phyloP scores from a whole-genome alignment of 495 filamentous ascomycete genomes.

The Penicillium waksmanii region DNA sequence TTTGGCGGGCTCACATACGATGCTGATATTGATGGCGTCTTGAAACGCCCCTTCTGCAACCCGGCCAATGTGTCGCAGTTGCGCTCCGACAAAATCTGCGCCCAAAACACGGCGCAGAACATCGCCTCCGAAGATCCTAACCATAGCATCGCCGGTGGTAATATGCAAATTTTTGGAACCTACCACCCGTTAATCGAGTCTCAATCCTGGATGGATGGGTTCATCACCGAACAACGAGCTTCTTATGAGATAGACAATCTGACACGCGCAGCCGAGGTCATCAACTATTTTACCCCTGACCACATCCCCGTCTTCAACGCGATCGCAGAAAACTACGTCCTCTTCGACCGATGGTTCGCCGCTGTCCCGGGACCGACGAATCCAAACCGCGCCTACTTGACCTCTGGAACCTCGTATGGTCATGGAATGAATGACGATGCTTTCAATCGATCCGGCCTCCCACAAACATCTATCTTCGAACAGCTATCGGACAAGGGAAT shows the following conservation, averaged over 20 bases:
- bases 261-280: constrained; percentile 45
- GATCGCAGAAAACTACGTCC: constrained; percentile 53
- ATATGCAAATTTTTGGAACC: constrained; percentile 52
- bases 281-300: constrained; percentile 54
- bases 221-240: constrained; percentile 49
- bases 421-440: constrained; percentile 49
- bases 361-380: constrained; percentile 52
- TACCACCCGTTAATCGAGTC: constrained; percentile 39
- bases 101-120: constrained; percentile 35
- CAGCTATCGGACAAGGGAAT: constrained; percentile 46
- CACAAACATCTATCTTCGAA: constrained; percentile 54
- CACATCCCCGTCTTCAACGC: constrained; percentile 48
- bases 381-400: constrained; percentile 53
- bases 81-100: constrained; percentile 40
- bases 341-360: constrained; percentile 55
- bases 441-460: constrained; percentile 46
- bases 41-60: constrained; percentile 44
- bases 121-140: constrained; percentile 50
- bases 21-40: constrained; percentile 37
- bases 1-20: constrained; percentile 45
- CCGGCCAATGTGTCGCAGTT: constrained; percentile 42
- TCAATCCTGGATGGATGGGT: constrained; percentile 41
- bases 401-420: constrained; percentile 53
- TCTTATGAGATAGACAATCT: constrained; percentile 38
- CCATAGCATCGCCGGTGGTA: constrained; percentile 52